Evolutionary conservation across 352 stramenopile genomes (phyloP), one percentile per base, ranked within the genome.

Genomic region (Globisporangium viniferum): DNA sequence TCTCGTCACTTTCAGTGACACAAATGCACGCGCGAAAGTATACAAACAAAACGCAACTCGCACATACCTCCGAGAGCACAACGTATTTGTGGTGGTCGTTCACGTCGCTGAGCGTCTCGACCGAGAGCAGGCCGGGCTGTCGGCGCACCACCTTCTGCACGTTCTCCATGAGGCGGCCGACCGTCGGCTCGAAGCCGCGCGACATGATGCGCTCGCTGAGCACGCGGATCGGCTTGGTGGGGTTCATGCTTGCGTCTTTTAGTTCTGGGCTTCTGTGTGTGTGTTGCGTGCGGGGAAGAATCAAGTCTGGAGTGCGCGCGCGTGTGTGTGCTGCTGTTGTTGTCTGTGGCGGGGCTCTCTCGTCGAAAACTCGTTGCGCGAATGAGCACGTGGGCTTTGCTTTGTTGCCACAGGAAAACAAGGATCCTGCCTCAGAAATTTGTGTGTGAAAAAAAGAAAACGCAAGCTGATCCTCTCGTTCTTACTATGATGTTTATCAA

Each of bases 51-150:
- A 35, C 2, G 41, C 41, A 48, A 14, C n/a, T 48, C 15, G 41
- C 7, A 35, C 68, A 58, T 62, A 94, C 87, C 82, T 95, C 84
- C 1, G 88, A 95, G 31, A 95, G 64, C 61, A 95, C 78, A 31
- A 95, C 84, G 65, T 93, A 95, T 77, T 94, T 95, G 75, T 95
- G 88, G 70, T 95, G 88, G 60, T 95, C 82, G 62, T 92, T 86
- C 62, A 90, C 69, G 48, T 95, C 88, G 63, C 81, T 88, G 69
- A 95, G 74, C 58, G 88, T 92, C 73, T 95, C 86, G 33, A 95
- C 68, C 35, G 86, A 94, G 59, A 95, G 70, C 39, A 95, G 67
- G 9, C 88, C 88, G 5, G 88, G 88, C 72, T 94, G 86, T 57
- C 80, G 76, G 35, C 75, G 74, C 73, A 95, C 88, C 33, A 92